Evolutionary conservation across 148 eudicot species (phyloP).

Genomic region (Vaccinium myrtillus): DNA sequence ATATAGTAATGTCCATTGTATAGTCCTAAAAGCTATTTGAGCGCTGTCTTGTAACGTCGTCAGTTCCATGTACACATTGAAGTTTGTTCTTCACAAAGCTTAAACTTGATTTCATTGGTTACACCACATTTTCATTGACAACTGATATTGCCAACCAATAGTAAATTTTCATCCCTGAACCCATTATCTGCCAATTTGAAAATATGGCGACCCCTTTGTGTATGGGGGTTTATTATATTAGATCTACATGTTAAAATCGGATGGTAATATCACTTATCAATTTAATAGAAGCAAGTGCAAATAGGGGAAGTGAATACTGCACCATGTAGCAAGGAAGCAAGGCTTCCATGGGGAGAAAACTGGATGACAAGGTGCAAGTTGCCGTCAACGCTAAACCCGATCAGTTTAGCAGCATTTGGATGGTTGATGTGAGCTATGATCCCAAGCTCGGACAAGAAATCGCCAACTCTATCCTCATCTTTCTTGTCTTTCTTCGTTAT

Average conservation of each 20-base stretch:
- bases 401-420: slow-evolving; percentile 67
- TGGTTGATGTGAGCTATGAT: slow-evolving; percentile 92
- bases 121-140: no score
- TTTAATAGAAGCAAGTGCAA: slow-evolving; percentile 23
- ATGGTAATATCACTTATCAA: background rate
- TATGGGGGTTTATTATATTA: no score
- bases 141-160: no score
- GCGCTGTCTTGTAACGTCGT: background rate
- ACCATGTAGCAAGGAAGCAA: slow-evolving; percentile 79
- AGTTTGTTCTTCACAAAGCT: background rate
- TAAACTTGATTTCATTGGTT: no score
- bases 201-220: no score
- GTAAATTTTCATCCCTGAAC: no score
- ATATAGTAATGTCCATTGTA: background rate
- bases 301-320: background rate
- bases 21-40: background rate
- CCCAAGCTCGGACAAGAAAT: slow-evolving; percentile 90
- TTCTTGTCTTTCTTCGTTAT: slow-evolving; percentile 64
- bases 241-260: background rate
- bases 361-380: slow-evolving; percentile 84
- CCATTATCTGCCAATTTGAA: no score
- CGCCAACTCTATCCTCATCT: slow-evolving; percentile 62
- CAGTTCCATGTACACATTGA: background rate
- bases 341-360: slow-evolving; percentile 68
- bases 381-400: slow-evolving; percentile 69